A percentile compares a stretch with the other conserved stretches of the same genome.
phyloP scores from a whole-genome alignment of 106 monocot species.

The Alisma plantagoaquatica region DNA sequence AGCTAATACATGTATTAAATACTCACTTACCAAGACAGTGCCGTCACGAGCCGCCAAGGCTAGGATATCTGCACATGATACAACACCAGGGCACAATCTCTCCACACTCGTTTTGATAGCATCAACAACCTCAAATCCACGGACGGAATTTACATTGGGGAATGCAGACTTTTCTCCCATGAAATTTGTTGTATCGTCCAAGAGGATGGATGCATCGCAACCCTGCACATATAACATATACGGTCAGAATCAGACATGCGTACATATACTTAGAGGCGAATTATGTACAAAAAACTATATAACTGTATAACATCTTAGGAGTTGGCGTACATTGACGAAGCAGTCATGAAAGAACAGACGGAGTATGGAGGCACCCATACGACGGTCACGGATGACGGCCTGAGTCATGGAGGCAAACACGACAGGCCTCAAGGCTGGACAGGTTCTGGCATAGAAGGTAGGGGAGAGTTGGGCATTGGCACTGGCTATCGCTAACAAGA shows the following conservation, averaged over 20 bases:
- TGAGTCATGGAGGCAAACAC: constrained; percentile 8
- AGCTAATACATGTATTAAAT: no score
- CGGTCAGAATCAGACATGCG: background rate
- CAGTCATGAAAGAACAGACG: constrained; percentile 11
- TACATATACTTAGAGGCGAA: background rate
- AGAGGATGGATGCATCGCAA: constrained; percentile 20
- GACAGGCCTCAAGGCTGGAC: constrained; percentile 6
- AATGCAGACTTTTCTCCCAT: constrained; percentile 31
- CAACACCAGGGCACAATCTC: constrained; percentile 19
- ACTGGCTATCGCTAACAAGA: no score
- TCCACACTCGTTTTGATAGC: constrained; percentile 34
- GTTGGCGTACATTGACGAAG: constrained; percentile 9
- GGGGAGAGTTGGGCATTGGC: constrained; percentile 9
- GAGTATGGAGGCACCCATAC: constrained; percentile 18
- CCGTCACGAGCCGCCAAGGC: constrained; percentile 41
- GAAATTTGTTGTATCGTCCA: constrained; percentile 36
- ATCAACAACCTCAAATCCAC: constrained; percentile 52
- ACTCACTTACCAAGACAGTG: constrained; percentile 20
- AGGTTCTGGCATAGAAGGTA: constrained; percentile 7
- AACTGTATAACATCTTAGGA: no score
- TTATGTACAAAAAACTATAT: no score
- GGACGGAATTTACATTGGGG: constrained; percentile 32
- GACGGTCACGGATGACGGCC: constrained; percentile 7
- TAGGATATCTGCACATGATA: constrained; percentile 49
- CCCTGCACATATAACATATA: constrained; percentile 5